Percentiles rank a stretch among this genome's conserved stretches.
These are phyloP conservation scores for Mortierella sp. DNA, from an alignment of 371 early-diverging fungal genomes.

Conservation along the genomic window DNA sequence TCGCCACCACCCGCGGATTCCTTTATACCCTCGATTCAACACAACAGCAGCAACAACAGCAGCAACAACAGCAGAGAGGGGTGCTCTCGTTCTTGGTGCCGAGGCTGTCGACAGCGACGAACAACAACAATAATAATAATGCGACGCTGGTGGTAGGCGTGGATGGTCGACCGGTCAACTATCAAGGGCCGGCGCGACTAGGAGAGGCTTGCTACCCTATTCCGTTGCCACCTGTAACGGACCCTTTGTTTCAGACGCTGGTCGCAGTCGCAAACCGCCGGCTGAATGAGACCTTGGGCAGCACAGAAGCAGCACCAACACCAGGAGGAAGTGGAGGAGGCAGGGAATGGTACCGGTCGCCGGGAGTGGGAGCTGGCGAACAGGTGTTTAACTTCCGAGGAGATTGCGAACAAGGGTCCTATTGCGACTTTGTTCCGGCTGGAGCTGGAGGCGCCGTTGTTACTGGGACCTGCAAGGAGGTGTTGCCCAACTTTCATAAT, in stretches of 20 bases:
- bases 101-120: slow-evolving; percentile 20
- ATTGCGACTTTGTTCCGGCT: slow-evolving; percentile 20
- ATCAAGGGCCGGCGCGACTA: slow-evolving; percentile 29
- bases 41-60: slow-evolving; percentile 11
- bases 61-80: background rate
- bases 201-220: slow-evolving; percentile 32
- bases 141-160: slow-evolving; percentile 26
- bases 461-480: slow-evolving; percentile 32
- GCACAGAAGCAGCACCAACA: background rate
- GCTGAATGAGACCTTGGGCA: slow-evolving; percentile 17
- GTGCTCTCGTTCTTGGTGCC: slow-evolving; percentile 15
- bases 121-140: slow-evolving; percentile 23
- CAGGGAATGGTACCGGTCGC: background rate
- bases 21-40: slow-evolving; percentile 24
- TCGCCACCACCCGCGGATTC: slow-evolving; percentile 52
- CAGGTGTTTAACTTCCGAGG: slow-evolving; percentile 33
- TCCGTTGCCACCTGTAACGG: slow-evolving; percentile 20
- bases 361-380: slow-evolving; percentile 26
- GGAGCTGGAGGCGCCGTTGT: background rate
- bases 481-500: slow-evolving; percentile 37
- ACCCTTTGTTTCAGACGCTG: slow-evolving; percentile 33
- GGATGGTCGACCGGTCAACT: slow-evolving; percentile 35
- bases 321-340: background rate
- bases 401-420: slow-evolving; percentile 44
- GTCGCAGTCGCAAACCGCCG: slow-evolving; percentile 31